Base-by-base conservation (phyloP, 1,284 basidiomycete species). In the Ustilago trichophora region DNA sequence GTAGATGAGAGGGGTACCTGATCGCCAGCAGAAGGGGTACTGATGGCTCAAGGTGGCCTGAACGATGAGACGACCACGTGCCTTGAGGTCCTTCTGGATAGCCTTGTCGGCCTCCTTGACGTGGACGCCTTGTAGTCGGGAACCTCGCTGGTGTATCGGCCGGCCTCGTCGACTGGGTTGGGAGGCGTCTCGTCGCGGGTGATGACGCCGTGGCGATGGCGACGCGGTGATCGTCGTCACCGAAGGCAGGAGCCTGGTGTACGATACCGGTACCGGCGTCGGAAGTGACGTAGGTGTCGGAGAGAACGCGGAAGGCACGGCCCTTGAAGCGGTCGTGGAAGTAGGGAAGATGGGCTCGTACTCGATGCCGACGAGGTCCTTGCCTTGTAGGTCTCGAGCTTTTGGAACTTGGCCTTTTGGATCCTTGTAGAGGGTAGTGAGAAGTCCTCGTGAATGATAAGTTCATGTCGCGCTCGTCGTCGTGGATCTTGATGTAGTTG, bases 141-240 rank as follows among this genome's bases (percentile, higher is more conserved):
- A 3, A 98, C 93, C 76, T 93, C 91, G 43, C 86, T 86, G 4
- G 93, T 96, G 83, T 95, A 98, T 60, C 87, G 85, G 9, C 94
- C 93, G 13, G 85, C 84, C 76, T 98, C 95, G 76, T 98, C 91
- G 54, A 99, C 87, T 29, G 96, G 96, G 82, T 93, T 97, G 3
- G 96, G 96, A 0, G 96, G 94, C 86, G 92, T 88, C 82, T 95
- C 93, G 52, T 97, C 94, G 1, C 88, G 85, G 24, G 85, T 85
- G 27, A 98, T 84, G 58, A 98, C 87, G 22, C 90, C 91, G 79
- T 96, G 86, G 88, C 88, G 60, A 97, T 86, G 25, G 91, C 89
- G 74, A 99, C 88, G 59, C 95, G 91, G 83, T 98, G 92, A 87
- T 99, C 96, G 77, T 99, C 96, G 79, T 98, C 96, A 86, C 96